Evolutionary conservation across 805 yeast species (phyloP).

Genomic region (Sugiyamaella americana): DNA sequence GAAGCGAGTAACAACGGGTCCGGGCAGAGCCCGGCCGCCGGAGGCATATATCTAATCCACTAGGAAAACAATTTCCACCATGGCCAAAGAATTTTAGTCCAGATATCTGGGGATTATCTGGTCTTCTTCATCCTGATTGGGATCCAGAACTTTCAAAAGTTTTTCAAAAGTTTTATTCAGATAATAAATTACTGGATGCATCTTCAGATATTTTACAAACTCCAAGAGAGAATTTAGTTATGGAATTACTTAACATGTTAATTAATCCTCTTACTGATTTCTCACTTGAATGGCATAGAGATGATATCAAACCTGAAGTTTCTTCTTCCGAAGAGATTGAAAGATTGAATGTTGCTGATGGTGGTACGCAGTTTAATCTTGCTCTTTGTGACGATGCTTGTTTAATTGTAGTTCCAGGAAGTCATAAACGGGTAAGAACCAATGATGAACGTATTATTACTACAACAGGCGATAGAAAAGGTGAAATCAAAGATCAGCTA

Average conservation of each 20-base stretch:
- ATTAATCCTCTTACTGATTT: conserved; percentile 48
- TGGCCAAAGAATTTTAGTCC: conserved; percentile 48
- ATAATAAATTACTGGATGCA: conserved; percentile 31
- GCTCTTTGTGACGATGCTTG: conserved; percentile 44
- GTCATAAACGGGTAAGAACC: conserved; percentile 43
- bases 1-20: too few relatives aligned
- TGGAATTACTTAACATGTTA: conserved; percentile 49
- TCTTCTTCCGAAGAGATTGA: conserved; percentile 40
- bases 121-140: conserved; percentile 43
- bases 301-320: conserved; percentile 43
- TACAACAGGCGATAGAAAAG: conserved; percentile 34
- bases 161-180: conserved; percentile 14
- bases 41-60: neutral
- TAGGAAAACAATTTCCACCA: conserved; percentile 47
- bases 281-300: conserved; percentile 51
- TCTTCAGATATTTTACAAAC: conserved; percentile 42
- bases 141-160: conserved; percentile 24
- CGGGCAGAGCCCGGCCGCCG: too few relatives aligned
- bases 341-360: conserved; percentile 37
- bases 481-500: conserved; percentile 11
- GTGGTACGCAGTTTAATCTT: conserved; percentile 48
- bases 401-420: conserved; percentile 44
- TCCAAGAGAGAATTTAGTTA: conserved; percentile 32
- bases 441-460: conserved; percentile 35
- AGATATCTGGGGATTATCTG: conserved; percentile 49